Percentiles rank a stretch among this genome's conserved stretches.
phyloP scores from a whole-genome alignment of 768 basidiomycete genomes.

The Daedalea quercina region DNA sequence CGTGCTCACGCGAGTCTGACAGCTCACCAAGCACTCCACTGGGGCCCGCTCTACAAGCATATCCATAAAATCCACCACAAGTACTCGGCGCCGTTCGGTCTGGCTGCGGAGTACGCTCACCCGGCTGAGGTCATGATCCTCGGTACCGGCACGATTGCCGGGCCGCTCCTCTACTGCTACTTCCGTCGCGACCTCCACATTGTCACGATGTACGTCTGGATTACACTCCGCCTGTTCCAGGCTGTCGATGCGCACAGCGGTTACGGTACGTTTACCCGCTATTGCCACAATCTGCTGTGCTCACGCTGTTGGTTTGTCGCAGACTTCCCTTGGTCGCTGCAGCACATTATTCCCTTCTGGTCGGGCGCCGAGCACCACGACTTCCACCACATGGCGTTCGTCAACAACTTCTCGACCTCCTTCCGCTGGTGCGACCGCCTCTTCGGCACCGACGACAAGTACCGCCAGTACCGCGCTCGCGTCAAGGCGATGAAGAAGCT shows the following conservation, averaged over 20 bases:
- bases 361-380: conserved; percentile 97
- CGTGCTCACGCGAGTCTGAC: conserved; percentile 11
- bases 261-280: conserved; percentile 57
- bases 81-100: conserved; percentile 93
- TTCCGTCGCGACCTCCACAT: conserved; percentile 81
- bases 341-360: conserved; percentile 93
- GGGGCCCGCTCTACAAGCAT: conserved; percentile 77
- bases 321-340: conserved; percentile 98
- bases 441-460: conserved; percentile 89
- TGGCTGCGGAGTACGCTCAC: conserved; percentile 97
- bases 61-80: conserved; percentile 98
- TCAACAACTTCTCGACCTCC: conserved; percentile 88
- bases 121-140: conserved; percentile 95
- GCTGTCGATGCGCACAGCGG: conserved; percentile 97
- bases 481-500: conserved; percentile 51
- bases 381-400: conserved; percentile 97
- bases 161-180: conserved; percentile 82
- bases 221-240: conserved; percentile 90
- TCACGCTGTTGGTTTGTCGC: neutral
- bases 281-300: neutral
- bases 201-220: conserved; percentile 90
- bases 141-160: conserved; percentile 84
- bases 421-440: conserved; percentile 92
- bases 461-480: conserved; percentile 69
- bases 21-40: conserved; percentile 91